Base-by-base conservation (phyloP, 1,284 basidiomycete genomes). In the Rhodotorula sp. region DNA sequence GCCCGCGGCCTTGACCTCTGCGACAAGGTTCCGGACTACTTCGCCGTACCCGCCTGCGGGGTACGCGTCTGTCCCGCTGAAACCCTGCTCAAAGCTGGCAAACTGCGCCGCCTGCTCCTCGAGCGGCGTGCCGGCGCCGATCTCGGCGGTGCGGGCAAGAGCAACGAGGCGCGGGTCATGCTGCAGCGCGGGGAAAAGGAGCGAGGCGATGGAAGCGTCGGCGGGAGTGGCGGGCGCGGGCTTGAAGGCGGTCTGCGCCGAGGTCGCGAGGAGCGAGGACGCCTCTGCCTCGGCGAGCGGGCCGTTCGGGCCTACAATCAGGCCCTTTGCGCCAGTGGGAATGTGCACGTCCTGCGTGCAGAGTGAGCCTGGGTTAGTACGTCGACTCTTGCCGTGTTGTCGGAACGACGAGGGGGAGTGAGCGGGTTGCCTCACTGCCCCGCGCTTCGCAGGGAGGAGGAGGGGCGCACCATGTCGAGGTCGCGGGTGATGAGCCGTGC, bases 11-110 rank as follows among this genome's bases (percentile, higher is more conserved):
- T 78, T 76, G 44, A 82, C 79, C 25, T 82, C 80, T 5, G 79
- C 75, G 19, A 82, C 73, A 19, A 85, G 76, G 44, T 80, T 80
- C 73, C 83, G 78, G 17, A 79, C 57, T 60, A 83, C 77, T 51
- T 79, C 75, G 44, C 72, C 67, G 78, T 85, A 86, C 0, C 85
- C 85, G 10, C 84, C 84, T 57, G 81, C 80, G 19, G 85, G 85
- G 10, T 72, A 66, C 0, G 81, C 83, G 74, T 86, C 85, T 5
- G 84, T 84, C 0, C 85, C 85, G 29, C 80, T 81, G 66, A 82
- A 85, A 25, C 79, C 80, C 12, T 80, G 76, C 46, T 80, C 80
- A 34, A 78, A 80, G 70, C 84, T 83, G 79, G 81, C 82, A 15
- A 81, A 84, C 51, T 78, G 77, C 13, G 83, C 76, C 2, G 79